Conservation (phyloP, 176 grass and related monocot species). For the Raddia distichophylla region DNA sequence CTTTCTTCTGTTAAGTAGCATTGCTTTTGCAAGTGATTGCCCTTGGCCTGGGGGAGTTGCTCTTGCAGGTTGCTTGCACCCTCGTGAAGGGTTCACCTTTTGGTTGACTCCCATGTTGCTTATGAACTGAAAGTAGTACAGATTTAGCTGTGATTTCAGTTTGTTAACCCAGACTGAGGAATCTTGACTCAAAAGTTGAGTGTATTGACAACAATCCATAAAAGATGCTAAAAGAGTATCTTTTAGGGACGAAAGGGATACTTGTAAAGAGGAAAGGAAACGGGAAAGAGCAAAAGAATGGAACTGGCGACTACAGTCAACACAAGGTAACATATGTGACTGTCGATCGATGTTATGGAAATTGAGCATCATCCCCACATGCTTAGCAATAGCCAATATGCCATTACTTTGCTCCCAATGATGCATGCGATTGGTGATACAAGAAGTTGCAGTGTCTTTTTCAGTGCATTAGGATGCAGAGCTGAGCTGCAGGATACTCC, state of each 20-base stretch:
- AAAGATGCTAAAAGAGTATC: constrained; percentile 19
- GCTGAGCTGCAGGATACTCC: background rate
- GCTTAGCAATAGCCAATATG: constrained; percentile 27
- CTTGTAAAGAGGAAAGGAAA: constrained; percentile 42
- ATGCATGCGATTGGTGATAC: background rate
- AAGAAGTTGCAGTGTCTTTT: background rate
- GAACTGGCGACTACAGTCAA: constrained; percentile 35
- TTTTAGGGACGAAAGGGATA: constrained; percentile 20
- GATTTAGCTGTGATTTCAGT: constrained; percentile 36
- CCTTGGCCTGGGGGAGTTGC: background rate
- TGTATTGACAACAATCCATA: constrained; percentile 47
- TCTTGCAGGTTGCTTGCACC: constrained; percentile 20
- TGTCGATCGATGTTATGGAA: constrained; percentile 37
- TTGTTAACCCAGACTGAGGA: constrained; percentile 50
- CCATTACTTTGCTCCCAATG: background rate
- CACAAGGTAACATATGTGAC: constrained; percentile 9
- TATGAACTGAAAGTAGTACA: constrained; percentile 15
- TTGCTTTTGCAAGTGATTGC: constrained; percentile 15
- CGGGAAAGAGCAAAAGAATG: constrained; percentile 1
- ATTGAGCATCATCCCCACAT: background rate
- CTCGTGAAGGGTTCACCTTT: constrained; percentile 42
- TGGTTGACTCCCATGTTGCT: constrained; percentile 44
- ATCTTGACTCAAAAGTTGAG: constrained; percentile 58
- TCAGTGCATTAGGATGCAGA: background rate
- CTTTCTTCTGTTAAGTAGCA: constrained; percentile 21